Conservation (phyloP, 257 asterid genomes). For the Salvia miltiorrhiza region DNA sequence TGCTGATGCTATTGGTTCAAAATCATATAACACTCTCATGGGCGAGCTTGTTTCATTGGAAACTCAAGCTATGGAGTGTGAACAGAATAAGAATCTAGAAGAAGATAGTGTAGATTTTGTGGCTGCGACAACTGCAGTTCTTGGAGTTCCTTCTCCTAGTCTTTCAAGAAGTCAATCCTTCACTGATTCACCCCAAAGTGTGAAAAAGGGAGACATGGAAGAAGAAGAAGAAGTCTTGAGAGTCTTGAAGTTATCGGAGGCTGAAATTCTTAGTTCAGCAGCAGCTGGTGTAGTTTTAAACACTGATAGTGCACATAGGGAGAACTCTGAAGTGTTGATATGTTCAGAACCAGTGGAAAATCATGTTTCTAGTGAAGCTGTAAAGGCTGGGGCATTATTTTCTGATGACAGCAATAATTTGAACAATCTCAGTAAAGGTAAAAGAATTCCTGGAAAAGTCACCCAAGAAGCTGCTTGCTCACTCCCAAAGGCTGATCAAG, state of each 20-base stretch:
- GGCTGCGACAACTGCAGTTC: constrained; percentile 93
- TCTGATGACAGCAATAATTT: constrained; percentile 19
- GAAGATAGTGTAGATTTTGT: constrained; percentile 84
- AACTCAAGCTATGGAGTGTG: constrained; percentile 46
- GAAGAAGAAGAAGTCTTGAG: constrained; percentile 67
- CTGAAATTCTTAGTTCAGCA: constrained; percentile 26
- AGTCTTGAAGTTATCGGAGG: constrained; percentile 59
- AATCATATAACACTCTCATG: constrained; percentile 83
- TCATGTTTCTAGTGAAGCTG: constrained; percentile 25
- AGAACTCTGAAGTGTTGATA: constrained; percentile 31
- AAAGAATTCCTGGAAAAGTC: constrained; percentile 30
- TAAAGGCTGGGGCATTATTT: constrained; percentile 25
- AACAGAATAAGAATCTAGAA: constrained; percentile 33
- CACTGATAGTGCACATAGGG: constrained; percentile 24
- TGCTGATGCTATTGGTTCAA: constrained; percentile 72
- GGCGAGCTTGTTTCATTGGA: constrained; percentile 89
- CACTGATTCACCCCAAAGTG: constrained; percentile 53
- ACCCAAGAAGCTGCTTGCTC: constrained; percentile 29
- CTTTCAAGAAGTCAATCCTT: constrained; percentile 78
- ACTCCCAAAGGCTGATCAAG: constrained; percentile 30
- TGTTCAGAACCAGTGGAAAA: constrained; percentile 28
- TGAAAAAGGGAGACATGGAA: constrained; percentile 74
- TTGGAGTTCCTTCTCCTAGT: constrained; percentile 92
- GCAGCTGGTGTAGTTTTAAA: constrained; percentile 29
- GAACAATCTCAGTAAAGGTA: constrained; percentile 19